A percentile compares a stretch with the other conserved stretches of the same genome.
These are phyloP conservation scores for Taphrina sp. DNA, from an alignment of 1,139 yeast genomes.

Conservation along the genomic window DNA sequence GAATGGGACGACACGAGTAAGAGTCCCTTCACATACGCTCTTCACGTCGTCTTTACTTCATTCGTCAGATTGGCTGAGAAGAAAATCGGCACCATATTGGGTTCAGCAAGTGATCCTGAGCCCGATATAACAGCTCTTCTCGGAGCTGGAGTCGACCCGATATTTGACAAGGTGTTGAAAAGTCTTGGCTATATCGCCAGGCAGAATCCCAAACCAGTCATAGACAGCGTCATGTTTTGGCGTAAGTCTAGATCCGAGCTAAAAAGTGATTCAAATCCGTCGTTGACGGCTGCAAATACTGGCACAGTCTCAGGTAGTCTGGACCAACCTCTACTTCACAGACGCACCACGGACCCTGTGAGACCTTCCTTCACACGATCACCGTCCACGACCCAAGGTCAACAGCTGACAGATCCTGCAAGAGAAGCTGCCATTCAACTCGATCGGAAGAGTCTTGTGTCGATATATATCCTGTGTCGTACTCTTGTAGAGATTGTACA, in stretches of 20 bases:
- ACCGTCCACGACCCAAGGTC: slow-evolving; percentile 10
- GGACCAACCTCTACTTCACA: slow-evolving; percentile 6
- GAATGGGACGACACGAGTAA: slow-evolving; percentile 40
- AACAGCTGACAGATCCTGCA: slow-evolving; percentile 1
- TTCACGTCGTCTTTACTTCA: slow-evolving; percentile 90
- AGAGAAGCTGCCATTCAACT: slow-evolving; percentile 22
- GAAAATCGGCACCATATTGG: slow-evolving; percentile 71
- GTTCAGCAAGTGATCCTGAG: slow-evolving; percentile 65
- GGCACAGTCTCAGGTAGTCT: slow-evolving; percentile 7
- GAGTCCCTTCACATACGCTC: slow-evolving; percentile 87
- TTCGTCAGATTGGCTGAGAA: slow-evolving; percentile 92
- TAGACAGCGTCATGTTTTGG: slow-evolving; percentile 98
- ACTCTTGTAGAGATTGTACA: slow-evolving; percentile 89
- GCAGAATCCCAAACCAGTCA: slow-evolving; percentile 88
- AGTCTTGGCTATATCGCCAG: slow-evolving; percentile 89
- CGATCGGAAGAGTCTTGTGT: slow-evolving; percentile 79
- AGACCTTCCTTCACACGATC: slow-evolving; percentile 20
- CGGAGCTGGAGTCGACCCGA: slow-evolving; percentile 82
- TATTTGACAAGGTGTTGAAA: slow-evolving; percentile 78
- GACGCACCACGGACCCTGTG: slow-evolving; percentile 15
- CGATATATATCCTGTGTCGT: slow-evolving; percentile 86
- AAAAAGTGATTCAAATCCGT: slow-evolving; percentile 67
- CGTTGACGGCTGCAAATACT: slow-evolving; percentile 43
- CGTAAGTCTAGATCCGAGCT: slow-evolving; percentile 86
- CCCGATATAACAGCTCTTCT: slow-evolving; percentile 80